These are phyloP conservation scores for Neurospora sp. DNA, from an alignment of 495 filamentous ascomycete genomes.

Conservation along the genomic window DNA sequence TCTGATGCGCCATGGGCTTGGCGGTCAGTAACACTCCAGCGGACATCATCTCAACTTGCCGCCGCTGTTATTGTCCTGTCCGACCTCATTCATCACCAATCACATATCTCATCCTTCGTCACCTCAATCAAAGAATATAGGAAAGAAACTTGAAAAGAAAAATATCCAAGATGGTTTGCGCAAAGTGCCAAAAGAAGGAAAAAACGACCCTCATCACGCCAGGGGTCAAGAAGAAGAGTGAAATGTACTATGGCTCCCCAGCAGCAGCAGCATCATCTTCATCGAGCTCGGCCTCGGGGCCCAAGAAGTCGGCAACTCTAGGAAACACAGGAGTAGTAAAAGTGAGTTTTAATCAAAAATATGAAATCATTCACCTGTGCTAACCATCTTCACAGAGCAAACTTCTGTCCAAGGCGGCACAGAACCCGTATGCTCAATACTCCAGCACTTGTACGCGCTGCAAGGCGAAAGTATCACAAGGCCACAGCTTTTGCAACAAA, in stretches of 20 bases:
- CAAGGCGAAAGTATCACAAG: constrained; percentile 56
- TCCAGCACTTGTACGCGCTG: constrained; percentile 48
- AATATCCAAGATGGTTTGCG: constrained; percentile 50
- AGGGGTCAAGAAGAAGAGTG: constrained; percentile 58
- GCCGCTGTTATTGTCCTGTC: not conserved
- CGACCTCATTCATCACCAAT: not conserved
- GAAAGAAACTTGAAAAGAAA: not conserved
- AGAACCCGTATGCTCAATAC: constrained; percentile 63
- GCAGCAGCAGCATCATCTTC: constrained; percentile 16
- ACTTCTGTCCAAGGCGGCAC: constrained; percentile 54
- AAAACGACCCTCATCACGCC: constrained; percentile 60
- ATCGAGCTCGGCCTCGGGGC: constrained; percentile 25
- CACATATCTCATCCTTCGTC: not conserved
- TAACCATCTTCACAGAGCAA: constrained; percentile 41
- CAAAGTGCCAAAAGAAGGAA: constrained; percentile 53
- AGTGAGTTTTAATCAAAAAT: constrained; percentile 15
- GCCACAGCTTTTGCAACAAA: constrained; percentile 51
- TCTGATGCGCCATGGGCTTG: not conserved
- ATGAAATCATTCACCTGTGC: not conserved
- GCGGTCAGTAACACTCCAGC: not conserved
- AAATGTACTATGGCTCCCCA: constrained; percentile 61
- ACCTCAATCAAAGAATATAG: not conserved
- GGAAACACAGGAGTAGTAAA: constrained; percentile 47
- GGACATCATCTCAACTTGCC: not conserved
- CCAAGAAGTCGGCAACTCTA: constrained; percentile 40